Base-by-base conservation (phyloP, 1,139 yeast genomes). In the Yamadazyma triangularis region DNA sequence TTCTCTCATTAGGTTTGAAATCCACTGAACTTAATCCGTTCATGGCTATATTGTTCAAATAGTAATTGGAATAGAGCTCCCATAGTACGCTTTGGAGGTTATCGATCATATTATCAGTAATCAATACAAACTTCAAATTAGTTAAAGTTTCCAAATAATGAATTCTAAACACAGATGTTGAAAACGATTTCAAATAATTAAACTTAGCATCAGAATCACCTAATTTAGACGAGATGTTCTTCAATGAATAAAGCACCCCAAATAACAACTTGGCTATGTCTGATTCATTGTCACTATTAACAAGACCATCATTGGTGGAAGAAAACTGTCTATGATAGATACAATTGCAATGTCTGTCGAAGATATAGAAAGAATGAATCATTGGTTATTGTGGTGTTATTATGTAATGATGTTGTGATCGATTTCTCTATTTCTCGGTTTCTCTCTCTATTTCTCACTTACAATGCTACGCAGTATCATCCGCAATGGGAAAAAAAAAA, bases 311-410 rank as follows among this genome's bases (percentile, higher is more conserved):
- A 18, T 34, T 30, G 4, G 29, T 33, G 8, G 24, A 16, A 13
- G 55, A 63, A 65, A 74, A 83, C 49, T 81, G 88, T 26, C 91
- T 60, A 44, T 70, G 73, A 56, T 76, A 84, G 24, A 84, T 74
- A 49, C 94, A 84, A 43, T 77, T 78, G 59, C 95, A 85, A 53
- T 89, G 96, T 50, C 93, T 73, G 52, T 89, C 96, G 52, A 82
- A 89, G 33, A 89, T 74, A 79, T 88, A 84, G 53, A 88, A 83
- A 7, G 95, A 83, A 57, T 81, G 81, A 26, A 44, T 35, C 39
- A 36, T 39, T n/a, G n/a, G n/a, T n/a, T n/a, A n/a, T n/a, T 60
- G 50, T 25, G 60, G 47, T 5, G 60, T 49, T 35, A 49, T 50
- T 23, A 65, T 39, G 35, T 50, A 64, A 10, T 45, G 44, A 45